These are phyloP conservation scores for Excoecaria agallocha DNA, from an alignment of 345 rosid species.

Conservation along the genomic window DNA sequence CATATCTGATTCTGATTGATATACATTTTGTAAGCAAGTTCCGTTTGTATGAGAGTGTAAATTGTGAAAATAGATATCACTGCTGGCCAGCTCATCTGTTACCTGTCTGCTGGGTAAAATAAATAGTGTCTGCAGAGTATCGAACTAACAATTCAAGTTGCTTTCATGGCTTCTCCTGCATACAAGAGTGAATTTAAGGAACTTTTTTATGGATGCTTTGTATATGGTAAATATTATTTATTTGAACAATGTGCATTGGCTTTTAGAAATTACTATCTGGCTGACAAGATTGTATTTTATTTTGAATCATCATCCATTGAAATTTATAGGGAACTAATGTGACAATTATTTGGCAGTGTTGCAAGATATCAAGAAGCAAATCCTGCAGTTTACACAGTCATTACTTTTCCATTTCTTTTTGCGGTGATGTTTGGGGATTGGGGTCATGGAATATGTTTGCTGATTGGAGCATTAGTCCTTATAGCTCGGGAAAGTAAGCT, in stretches of 20 bases:
- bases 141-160: neutral
- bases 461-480: constrained; percentile 84
- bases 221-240: constrained; percentile 10
- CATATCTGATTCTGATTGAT: constrained; percentile 1
- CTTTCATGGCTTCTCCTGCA: neutral
- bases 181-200: neutral
- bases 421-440: constrained; percentile 99
- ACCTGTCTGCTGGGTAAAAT: neutral
- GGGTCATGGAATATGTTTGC: constrained; percentile 98
- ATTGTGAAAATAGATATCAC: neutral
- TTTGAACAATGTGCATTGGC: neutral
- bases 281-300: constrained; percentile 19
- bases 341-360: constrained; percentile 58
- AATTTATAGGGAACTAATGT: constrained; percentile 22
- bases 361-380: constrained; percentile 97
- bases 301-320: constrained; percentile 5
- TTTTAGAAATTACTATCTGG: constrained; percentile 8
- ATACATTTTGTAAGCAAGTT: neutral
- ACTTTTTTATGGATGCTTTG: neutral
- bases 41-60: constrained; percentile 2
- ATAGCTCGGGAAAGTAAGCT: constrained; percentile 80
- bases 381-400: constrained; percentile 83
- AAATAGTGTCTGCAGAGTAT: neutral
- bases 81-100: neutral
- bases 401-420: constrained; percentile 96